phyloP scores from a whole-genome alignment of 176 grass and related monocot genomes.

The barley (Hordeum vulgare) region DNA sequence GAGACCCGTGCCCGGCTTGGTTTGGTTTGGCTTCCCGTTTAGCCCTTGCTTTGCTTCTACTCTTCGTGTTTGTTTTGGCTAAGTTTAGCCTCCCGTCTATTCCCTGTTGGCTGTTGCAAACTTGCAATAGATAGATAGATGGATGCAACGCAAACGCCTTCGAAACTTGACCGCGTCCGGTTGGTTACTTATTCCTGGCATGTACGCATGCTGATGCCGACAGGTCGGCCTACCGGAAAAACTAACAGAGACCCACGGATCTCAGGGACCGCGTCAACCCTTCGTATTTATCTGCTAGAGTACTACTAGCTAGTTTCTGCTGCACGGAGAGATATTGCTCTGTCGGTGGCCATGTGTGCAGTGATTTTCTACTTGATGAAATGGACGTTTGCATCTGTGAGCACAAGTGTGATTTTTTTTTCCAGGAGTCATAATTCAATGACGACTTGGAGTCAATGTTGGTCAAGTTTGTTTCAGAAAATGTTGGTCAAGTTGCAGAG shows the following conservation, averaged over 20 bases:
- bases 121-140: too few species aligned
- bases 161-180: conserved; percentile 7
- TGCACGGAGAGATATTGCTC: too few species aligned
- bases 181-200: neutral
- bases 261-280: neutral
- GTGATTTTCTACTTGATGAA: too few species aligned
- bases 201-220: neutral
- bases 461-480: neutral
- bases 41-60: conserved; percentile 20
- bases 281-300: too few species aligned
- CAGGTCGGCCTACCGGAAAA: neutral
- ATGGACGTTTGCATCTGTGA: neutral
- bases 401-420: too few species aligned
- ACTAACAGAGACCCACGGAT: neutral
- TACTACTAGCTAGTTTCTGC: too few species aligned
- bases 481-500: neutral
- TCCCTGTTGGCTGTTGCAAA: too few species aligned
- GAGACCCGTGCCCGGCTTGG: neutral
- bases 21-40: neutral
- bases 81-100: too few species aligned
- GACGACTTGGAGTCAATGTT: neutral
- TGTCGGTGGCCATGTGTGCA: too few species aligned
- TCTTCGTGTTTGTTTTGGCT: neutral
- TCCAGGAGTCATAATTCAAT: neutral
- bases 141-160: neutral